Percentiles rank a stretch among this genome's conserved stretches.
phyloP scores from a whole-genome alignment of 352 stramenopile species.

The Blastocystis sp. region DNA sequence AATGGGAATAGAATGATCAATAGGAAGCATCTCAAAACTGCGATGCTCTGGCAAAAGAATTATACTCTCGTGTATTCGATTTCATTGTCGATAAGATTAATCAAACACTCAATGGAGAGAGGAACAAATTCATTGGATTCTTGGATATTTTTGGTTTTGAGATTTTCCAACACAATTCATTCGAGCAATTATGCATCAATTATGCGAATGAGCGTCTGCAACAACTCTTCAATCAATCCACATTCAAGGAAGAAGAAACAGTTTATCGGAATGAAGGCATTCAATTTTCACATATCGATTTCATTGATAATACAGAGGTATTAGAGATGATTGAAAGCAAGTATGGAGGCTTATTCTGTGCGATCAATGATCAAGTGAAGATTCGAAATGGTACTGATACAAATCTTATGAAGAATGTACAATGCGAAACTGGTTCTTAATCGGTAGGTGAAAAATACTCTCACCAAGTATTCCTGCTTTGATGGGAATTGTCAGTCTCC shows the following conservation, averaged over 20 bases:
- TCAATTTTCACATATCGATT: conserved; percentile 69
- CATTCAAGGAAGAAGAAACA: conserved; percentile 78
- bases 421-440: not conserved
- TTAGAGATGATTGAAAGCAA: conserved; percentile 58
- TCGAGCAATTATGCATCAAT: conserved; percentile 85
- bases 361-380: conserved; percentile 31
- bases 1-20: conserved; percentile 51
- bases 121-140: conserved; percentile 75
- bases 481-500: conserved; percentile 26
- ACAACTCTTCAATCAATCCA: conserved; percentile 77
- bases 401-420: conserved; percentile 33
- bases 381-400: conserved; percentile 34
- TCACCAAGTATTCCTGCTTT: conserved; percentile 49
- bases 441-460: conserved; percentile 2
- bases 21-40: conserved; percentile 74
- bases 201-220: conserved; percentile 79
- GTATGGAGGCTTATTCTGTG: conserved; percentile 35
- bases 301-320: conserved; percentile 78
- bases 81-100: conserved; percentile 77
- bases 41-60: conserved; percentile 84
- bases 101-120: conserved; percentile 33
- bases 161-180: conserved; percentile 84
- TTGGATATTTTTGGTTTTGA: conserved; percentile 89
- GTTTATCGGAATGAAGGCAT: conserved; percentile 75
- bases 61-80: conserved; percentile 88